These are phyloP conservation scores for bread wheat (Triticum aestivum) DNA, from an alignment of 176 grass and related monocot species.

Conservation along the genomic window IWGSC_CS_RefSeq_v2.1 NC_057795.1:592326857-592327356, in stretches of 20 bases:
- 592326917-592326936: conserved; percentile 75
- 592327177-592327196: conserved; percentile 96
- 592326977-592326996: conserved; percentile 22
- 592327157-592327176: conserved; percentile 95
- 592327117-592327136: conserved; percentile 94
- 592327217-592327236: conserved; percentile 99
- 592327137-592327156: conserved; percentile 98
- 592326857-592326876: conserved; percentile 5
- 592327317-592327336: conserved; percentile 87
- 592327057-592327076: conserved; percentile 93
- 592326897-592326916: conserved; percentile 8
- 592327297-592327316: conserved; percentile 7
- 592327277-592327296: not conserved
- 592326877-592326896: not conserved
- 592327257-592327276: conserved; percentile 21
- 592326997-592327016: conserved; percentile 51
- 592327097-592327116: conserved; percentile 98
- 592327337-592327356: conserved; percentile 92
- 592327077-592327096: conserved; percentile 88
- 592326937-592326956: conserved; percentile 73
- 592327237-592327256: conserved; percentile 64
- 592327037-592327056: conserved; percentile 89
- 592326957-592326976: conserved; percentile 37
- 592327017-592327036: conserved; percentile 86
- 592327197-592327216: conserved; percentile 96